Conservation (phyloP, 2,329 filamentous ascomycete species). For the Alternaria postmessia region DNA sequence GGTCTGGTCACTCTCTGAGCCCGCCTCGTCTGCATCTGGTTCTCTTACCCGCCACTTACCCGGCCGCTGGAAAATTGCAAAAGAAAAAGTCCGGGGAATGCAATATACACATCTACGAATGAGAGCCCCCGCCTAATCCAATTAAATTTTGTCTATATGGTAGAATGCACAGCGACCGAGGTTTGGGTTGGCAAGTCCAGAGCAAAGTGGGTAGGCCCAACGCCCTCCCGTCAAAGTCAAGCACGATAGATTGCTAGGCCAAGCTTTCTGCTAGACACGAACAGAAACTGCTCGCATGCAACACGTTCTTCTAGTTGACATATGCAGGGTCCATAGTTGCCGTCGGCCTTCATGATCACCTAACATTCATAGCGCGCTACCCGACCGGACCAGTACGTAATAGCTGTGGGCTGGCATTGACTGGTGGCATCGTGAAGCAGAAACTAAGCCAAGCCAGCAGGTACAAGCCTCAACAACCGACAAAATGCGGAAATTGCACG, state of each 20-base stretch:
- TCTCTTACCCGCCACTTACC: conserved; percentile 13
- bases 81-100: conserved; percentile 19
- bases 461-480: conserved; percentile 23
- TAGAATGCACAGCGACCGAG: conserved; percentile 16
- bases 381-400: conserved; percentile 32
- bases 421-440: conserved; percentile 22
- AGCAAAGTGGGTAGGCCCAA: conserved; percentile 20
- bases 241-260: conserved; percentile 12
- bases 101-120: conserved; percentile 10
- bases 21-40: conserved; percentile 6
- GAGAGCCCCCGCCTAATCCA: not conserved
- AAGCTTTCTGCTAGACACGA: conserved; percentile 12
- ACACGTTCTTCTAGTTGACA: conserved; percentile 1
- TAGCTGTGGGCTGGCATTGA: conserved; percentile 8
- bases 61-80: conserved; percentile 20
- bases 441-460: conserved; percentile 22
- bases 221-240: conserved; percentile 22
- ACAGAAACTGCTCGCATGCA: conserved; percentile 16
- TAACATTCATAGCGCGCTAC: conserved; percentile 25
- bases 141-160: conserved; percentile 3
- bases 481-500: conserved; percentile 22
- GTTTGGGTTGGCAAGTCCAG: conserved; percentile 16
- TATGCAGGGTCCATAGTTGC: conserved; percentile 23
- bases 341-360: conserved; percentile 19
- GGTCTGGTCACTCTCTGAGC: conserved; percentile 20